Base-by-base conservation (phyloP, 441 rosid genomes). In the Adansonia madagascariensis region DNA sequence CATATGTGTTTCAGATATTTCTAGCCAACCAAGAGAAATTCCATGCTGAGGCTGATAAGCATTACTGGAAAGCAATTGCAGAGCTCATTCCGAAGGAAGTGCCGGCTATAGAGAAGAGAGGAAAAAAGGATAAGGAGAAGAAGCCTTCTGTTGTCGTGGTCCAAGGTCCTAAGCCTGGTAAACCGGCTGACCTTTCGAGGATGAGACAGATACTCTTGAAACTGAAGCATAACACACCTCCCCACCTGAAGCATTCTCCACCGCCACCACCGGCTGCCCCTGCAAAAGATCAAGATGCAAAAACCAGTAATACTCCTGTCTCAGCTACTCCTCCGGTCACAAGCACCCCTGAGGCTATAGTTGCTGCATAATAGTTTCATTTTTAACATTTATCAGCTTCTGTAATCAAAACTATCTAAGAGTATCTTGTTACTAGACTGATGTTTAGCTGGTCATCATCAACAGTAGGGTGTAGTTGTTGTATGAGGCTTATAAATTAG, bases 81-180 rank as follows among this genome's bases (percentile, higher is more conserved):
- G 96, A 93, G 78, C 91, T 95, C 75, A 86, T 93, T 80, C 99
- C 98, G 14, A 90, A 88, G 2, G 99, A 95, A 82, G 91, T 92
- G 69, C 90, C 94, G 10, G 43, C 86, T 27, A 86, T 95, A 68
- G 95, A 87, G 82, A 93, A 78, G 78, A 84, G 88, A 82, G 90
- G 88, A 20, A 95, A 92, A 88, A 93, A 89, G 70, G 94, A 91
- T 71, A 88, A 86, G 69, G 92, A 92, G 70, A 85, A 88, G 80
- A 88, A 90, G 86, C 88, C 97, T 62, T 80, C 89, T 0, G 61
- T 88, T 73, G 78, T 77, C 57, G 89, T 92, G 60, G 80, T 91
- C 74, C 95, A 86, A 67, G 99, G 97, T 73, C 99, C 98, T 17
- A 93, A 95, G 79, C 98, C 92, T 0, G 98, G 99, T 65, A 95